Conservation (phyloP, 805 yeast species). For the Hemisphaericaspora nanyangensis region DNA sequence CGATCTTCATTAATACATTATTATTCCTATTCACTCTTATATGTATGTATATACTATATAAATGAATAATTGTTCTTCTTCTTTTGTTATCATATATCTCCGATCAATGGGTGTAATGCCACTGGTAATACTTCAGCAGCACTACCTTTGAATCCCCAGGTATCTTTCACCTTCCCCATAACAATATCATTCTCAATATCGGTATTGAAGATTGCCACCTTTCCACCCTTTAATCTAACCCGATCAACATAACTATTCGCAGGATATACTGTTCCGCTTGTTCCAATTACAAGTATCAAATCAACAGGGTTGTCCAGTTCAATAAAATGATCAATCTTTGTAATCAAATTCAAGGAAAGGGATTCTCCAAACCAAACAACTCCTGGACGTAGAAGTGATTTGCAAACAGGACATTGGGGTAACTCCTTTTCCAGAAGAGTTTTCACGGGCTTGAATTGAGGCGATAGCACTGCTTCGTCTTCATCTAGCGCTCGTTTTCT, state of each 20-base stretch:
- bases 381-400: constrained; percentile 72
- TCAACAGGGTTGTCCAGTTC: constrained; percentile 51
- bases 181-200: constrained; percentile 49
- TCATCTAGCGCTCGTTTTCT: constrained; percentile 11
- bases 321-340: constrained; percentile 68
- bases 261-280: constrained; percentile 85
- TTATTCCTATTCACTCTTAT: too few relatives aligned
- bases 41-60: too few relatives aligned
- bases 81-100: constrained; percentile 12
- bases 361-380: constrained; percentile 97
- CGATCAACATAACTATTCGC: constrained; percentile 88
- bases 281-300: constrained; percentile 77
- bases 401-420: constrained; percentile 77
- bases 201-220: constrained; percentile 79
- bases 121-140: constrained; percentile 67
- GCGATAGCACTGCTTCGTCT: constrained; percentile 22
- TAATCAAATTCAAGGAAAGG: constrained; percentile 59
- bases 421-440: constrained; percentile 47
- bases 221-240: constrained; percentile 68
- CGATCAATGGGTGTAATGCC: constrained; percentile 54
- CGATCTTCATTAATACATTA: too few relatives aligned
- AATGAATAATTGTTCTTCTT: too few relatives aligned
- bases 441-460: constrained; percentile 47
- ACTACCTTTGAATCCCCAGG: constrained; percentile 79
- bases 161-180: constrained; percentile 35